phyloP scores from a whole-genome alignment of 1,284 basidiomycete species.

The Fomitiporia mediterranea region DNA sequence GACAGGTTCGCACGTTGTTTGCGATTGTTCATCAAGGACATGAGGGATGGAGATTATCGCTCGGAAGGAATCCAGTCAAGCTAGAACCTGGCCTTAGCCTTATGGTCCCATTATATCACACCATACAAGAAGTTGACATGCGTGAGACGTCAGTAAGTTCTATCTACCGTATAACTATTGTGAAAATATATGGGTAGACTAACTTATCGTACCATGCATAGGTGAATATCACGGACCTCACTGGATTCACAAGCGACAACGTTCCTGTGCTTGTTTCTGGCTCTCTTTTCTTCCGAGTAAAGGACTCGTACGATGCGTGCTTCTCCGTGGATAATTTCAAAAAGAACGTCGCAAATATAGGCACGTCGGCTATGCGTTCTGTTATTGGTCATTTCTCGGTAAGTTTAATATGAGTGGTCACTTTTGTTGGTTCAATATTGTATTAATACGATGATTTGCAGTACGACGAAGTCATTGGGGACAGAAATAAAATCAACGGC shows the following conservation, averaged over 20 bases:
- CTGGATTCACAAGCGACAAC: constrained; percentile 49
- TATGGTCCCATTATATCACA: constrained; percentile 42
- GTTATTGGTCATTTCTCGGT: constrained; percentile 43
- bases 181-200: background rate
- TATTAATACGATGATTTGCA: background rate
- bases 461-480: constrained; percentile 40
- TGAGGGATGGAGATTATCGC: constrained; percentile 46
- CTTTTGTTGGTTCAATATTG: constrained; percentile 8
- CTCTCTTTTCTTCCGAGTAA: constrained; percentile 46
- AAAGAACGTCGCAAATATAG: constrained; percentile 44
- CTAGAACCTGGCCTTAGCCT: constrained; percentile 42
- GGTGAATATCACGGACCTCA: constrained; percentile 23
- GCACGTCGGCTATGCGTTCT: constrained; percentile 46
- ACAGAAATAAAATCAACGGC: constrained; percentile 47
- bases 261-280: constrained; percentile 47
- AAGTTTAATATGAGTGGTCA: background rate
- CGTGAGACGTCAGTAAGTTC: constrained; percentile 41
- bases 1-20: constrained; percentile 29
- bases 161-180: background rate
- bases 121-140: constrained; percentile 40
- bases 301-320: constrained; percentile 47
- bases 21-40: constrained; percentile 47
- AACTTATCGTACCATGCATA: constrained; percentile 24
- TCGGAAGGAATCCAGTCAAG: constrained; percentile 41
- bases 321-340: constrained; percentile 45